phyloP scores from a whole-genome alignment of 108 stramenopile genomes.

The Conticribra weissflogii region DNA sequence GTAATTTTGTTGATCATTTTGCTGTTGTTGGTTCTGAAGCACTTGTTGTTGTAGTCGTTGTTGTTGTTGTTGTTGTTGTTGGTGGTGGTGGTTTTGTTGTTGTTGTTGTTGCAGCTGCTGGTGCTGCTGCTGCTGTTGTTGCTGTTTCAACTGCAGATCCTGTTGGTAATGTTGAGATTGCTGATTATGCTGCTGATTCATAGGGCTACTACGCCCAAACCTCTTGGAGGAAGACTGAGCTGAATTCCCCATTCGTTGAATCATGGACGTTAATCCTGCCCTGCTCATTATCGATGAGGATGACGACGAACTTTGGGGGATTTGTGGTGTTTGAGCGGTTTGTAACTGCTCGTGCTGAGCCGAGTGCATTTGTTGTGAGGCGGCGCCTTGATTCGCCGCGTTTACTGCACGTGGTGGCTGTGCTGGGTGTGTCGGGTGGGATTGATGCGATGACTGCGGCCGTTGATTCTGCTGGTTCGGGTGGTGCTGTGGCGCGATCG shows the following conservation, averaged over 20 bases:
- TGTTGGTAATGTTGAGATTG: neutral
- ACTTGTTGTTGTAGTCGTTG: neutral
- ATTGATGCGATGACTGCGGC: constrained; percentile 16
- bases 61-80: neutral
- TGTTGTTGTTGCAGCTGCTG: neutral
- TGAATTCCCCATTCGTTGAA: constrained; percentile 33
- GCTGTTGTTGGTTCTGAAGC: neutral
- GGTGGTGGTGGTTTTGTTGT: neutral
- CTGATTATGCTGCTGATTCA: constrained; percentile 2
- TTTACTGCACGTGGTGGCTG: constrained; percentile 1
- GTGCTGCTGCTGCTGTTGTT: neutral
- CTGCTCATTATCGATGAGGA: constrained; percentile 31
- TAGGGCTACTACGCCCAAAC: neutral
- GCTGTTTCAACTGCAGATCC: neutral
- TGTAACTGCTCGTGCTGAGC: constrained; percentile 15
- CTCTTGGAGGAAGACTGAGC: neutral
- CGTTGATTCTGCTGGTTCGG: constrained; percentile 13
- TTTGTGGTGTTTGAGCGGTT: neutral
- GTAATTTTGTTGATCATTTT: constrained; percentile 6
- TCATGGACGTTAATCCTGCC: constrained; percentile 41
- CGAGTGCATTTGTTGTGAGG: neutral
- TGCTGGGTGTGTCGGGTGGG: neutral
- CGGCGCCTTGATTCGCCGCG: constrained; percentile 2
- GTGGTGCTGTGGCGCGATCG: neutral
- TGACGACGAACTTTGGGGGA: constrained; percentile 4